phyloP scores from a whole-genome alignment of 768 basidiomycete species.

The Panaeolus cyanescens region DNA sequence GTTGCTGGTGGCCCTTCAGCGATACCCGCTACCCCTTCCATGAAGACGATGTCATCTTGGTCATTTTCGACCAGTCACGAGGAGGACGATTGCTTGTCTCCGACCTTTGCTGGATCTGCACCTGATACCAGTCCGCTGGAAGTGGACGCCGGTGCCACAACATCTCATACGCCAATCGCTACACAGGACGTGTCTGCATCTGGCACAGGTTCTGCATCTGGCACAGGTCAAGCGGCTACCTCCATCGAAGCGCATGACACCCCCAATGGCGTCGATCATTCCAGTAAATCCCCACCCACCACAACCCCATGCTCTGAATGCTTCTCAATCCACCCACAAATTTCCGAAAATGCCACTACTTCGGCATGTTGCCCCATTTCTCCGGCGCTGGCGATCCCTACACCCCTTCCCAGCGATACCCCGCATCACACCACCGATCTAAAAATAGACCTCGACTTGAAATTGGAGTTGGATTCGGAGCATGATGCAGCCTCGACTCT shows the following conservation, averaged over 20 bases:
- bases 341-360: neutral
- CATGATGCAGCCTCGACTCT: neutral
- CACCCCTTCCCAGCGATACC: too few relatives aligned
- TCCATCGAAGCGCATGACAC: neutral
- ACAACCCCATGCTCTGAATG: neutral
- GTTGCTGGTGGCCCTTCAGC: neutral
- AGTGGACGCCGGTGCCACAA: too few relatives aligned
- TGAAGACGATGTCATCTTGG: neutral
- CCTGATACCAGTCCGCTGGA: too few relatives aligned
- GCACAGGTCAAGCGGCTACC: neutral
- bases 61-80: neutral
- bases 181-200: too few relatives aligned
- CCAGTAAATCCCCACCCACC: neutral
- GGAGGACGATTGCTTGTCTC: neutral
- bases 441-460: constrained; percentile 1
- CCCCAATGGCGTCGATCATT: neutral
- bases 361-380: neutral
- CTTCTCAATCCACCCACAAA: neutral
- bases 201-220: neutral
- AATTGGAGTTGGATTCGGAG: neutral
- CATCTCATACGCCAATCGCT: too few relatives aligned
- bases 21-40: neutral
- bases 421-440: neutral
- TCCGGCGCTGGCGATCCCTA: neutral
- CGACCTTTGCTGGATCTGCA: neutral